Evolutionary conservation across 345 rosid genomes (phyloP), one percentile per base, ranked within the genome.

Genomic region (Firmiana major): DNA sequence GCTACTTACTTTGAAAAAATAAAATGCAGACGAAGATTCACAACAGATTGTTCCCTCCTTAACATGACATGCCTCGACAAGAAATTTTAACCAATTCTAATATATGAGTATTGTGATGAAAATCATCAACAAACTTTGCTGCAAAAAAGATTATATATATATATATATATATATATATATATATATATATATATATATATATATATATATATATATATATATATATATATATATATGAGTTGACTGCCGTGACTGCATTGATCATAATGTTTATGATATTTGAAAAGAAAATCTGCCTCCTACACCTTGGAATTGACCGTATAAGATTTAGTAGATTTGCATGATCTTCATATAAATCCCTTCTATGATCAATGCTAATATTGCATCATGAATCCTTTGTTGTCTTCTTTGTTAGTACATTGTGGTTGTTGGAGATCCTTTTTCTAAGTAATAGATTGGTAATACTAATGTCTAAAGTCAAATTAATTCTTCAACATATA

Each of bases 161-260:
- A n/a, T n/a, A n/a, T n/a, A n/a, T n/a, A n/a, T n/a, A n/a, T n/a
- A n/a, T n/a, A n/a, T n/a, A n/a, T n/a, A n/a, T n/a, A n/a, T n/a
- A n/a, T n/a, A n/a, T n/a, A n/a, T n/a, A n/a, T n/a, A n/a, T n/a
- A n/a, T n/a, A n/a, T n/a, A n/a, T n/a, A n/a, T n/a, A n/a, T n/a
- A n/a, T n/a, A n/a, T n/a, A n/a, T n/a, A n/a, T n/a, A n/a, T n/a
- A n/a, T n/a, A n/a, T n/a, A n/a, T n/a, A n/a, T n/a, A n/a, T n/a
- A n/a, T n/a, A n/a, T n/a, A n/a, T 22, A 13, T 68, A 13, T 45
- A 68, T 68, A 21, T 68, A 21, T 68, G 73, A 68, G 40, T 46
- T 68, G 73, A 68, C 34, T 45, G 21, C 38, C 73, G 15, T 68
- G 73, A 46, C 73, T 68, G 73, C 57, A 68, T 68, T 68, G 55